Evolutionary conservation across 306 rosid genomes (phyloP).

Genomic region (Casuarina cunninghamiana): DNA sequence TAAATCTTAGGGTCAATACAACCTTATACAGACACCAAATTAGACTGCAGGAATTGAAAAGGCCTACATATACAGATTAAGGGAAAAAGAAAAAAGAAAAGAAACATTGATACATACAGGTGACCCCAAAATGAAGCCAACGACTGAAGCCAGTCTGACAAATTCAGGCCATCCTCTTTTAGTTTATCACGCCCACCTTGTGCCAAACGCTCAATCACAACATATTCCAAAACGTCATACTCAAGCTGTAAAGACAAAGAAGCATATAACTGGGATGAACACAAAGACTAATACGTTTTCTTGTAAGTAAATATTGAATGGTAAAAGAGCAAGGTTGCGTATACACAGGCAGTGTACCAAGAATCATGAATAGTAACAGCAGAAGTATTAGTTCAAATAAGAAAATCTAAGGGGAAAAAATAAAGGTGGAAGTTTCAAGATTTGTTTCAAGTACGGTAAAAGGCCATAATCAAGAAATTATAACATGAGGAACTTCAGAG

Average conservation of each 20-base stretch:
- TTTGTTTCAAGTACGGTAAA: neutral
- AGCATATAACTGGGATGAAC: neutral
- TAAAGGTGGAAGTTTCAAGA: neutral
- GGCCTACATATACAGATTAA: no score
- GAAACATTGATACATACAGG: conserved; percentile 63
- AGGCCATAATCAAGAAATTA: neutral
- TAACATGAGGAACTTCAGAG: neutral
- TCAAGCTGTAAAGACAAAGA: conserved; percentile 66
- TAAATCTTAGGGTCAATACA: neutral
- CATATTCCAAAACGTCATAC: conserved; percentile 96
- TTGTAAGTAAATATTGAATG: neutral
- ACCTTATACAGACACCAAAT: neutral
- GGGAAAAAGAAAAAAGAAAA: conserved; percentile 19
- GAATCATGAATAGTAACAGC: neutral
- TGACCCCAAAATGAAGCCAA: conserved; percentile 99
- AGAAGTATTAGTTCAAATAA: neutral
- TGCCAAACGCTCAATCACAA: conserved; percentile 92
- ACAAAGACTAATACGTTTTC: neutral
- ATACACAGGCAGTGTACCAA: neutral
- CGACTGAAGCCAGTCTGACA: conserved; percentile 99
- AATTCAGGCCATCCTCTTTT: conserved; percentile 95
- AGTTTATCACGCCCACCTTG: conserved; percentile 95
- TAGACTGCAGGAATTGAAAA: neutral
- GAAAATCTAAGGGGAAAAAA: neutral
- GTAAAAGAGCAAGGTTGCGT: neutral